Percentiles rank a stretch among this genome's conserved stretches.
These are phyloP conservation scores for Entelexis paramagnoliae DNA, from an alignment of 1,139 yeast species.

Conservation along the genomic window DNA sequence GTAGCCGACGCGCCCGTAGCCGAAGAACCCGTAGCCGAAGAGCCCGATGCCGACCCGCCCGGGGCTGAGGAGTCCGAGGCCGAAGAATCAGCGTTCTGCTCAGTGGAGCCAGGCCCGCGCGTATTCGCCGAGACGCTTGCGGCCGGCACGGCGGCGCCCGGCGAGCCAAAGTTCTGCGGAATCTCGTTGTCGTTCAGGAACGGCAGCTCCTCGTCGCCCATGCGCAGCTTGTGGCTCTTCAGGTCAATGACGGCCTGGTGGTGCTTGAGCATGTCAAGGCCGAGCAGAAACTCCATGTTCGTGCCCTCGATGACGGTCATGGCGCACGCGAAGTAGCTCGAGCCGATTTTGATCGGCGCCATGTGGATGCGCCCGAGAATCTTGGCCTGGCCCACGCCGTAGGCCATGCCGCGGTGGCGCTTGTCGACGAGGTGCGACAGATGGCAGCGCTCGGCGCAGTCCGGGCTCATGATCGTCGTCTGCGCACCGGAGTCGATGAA, in stretches of 20 bases:
- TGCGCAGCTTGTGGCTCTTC: conserved; percentile 50
- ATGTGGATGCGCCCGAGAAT: conserved; percentile 81
- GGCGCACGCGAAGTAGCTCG: conserved; percentile 60
- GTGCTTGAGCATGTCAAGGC: conserved; percentile 74
- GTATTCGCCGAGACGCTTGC: conserved; percentile 8
- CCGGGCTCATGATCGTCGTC: conserved; percentile 68
- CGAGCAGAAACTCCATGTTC: conserved; percentile 39
- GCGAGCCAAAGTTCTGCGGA: conserved; percentile 32
- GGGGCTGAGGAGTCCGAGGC: no score
- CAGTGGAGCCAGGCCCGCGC: no score
- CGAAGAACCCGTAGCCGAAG: no score
- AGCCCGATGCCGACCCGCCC: no score
- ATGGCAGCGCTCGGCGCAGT: conserved; percentile 63
- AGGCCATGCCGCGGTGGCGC: conserved; percentile 70
- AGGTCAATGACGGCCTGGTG: conserved; percentile 79
- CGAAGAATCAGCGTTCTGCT: no score
- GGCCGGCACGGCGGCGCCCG: conserved; percentile 5
- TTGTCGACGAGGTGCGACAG: conserved; percentile 67
- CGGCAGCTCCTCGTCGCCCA: conserved; percentile 60
- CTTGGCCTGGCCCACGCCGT: conserved; percentile 79
- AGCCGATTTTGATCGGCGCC: conserved; percentile 73
- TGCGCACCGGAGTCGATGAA: conserved; percentile 97
- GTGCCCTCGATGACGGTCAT: conserved; percentile 70
- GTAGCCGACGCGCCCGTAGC: no score
- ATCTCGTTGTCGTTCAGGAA: conserved; percentile 69